Evolutionary conservation across 2,329 filamentous ascomycete genomes (phyloP).

Genomic region (Cadophora sp.): DNA sequence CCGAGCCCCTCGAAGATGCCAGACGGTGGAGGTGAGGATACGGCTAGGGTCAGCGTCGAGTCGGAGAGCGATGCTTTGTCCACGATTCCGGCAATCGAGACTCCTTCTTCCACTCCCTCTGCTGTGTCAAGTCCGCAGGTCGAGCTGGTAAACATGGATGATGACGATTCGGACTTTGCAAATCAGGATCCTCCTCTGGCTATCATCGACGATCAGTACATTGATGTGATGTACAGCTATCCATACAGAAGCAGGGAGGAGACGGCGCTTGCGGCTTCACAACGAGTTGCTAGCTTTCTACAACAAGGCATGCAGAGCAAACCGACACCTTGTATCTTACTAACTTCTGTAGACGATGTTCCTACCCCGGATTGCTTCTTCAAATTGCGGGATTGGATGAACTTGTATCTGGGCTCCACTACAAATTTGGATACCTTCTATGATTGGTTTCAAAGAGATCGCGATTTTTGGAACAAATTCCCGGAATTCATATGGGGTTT

Average conservation of each 20-base stretch:
- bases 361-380: slow-evolving; percentile 54
- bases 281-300: slow-evolving; percentile 42
- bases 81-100: slow-evolving; percentile 40
- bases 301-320: slow-evolving; percentile 48
- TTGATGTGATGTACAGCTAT: slow-evolving; percentile 54
- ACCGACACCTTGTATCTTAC: slow-evolving; percentile 32
- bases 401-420: slow-evolving; percentile 53
- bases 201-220: slow-evolving; percentile 41
- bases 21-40: slow-evolving; percentile 27
- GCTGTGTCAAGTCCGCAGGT: slow-evolving; percentile 41
- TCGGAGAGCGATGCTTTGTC: slow-evolving; percentile 43
- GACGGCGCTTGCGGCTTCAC: slow-evolving; percentile 31
- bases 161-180: slow-evolving; percentile 39
- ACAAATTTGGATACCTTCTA: slow-evolving; percentile 45
- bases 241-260: slow-evolving; percentile 47
- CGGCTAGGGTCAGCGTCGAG: slow-evolving; percentile 39
- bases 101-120: slow-evolving; percentile 43
- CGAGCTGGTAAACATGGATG: slow-evolving; percentile 38
- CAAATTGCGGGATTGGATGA: slow-evolving; percentile 58
- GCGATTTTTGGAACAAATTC: slow-evolving; percentile 58
- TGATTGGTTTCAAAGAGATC: slow-evolving; percentile 53
- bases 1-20: slow-evolving; percentile 43
- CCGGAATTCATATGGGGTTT: slow-evolving; percentile 56
- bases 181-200: slow-evolving; percentile 38
- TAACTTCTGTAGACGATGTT: slow-evolving; percentile 48